Evolutionary conservation across 805 yeast genomes (phyloP).

Genomic region (Saccharomycopsis guyanensis): DNA sequence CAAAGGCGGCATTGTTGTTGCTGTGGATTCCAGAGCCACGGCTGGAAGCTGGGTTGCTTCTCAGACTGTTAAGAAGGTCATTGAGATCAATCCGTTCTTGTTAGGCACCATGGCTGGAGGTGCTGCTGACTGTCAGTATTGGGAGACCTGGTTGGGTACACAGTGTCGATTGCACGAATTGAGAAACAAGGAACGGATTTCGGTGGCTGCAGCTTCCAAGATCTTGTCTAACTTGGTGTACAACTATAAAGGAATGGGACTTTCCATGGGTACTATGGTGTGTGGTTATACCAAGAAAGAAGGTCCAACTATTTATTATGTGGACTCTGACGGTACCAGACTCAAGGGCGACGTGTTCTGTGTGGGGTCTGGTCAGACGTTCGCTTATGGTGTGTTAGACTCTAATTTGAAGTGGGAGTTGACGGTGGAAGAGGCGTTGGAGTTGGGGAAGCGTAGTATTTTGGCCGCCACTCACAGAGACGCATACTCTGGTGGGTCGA

Average conservation of each 20-base stretch:
- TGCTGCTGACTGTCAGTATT: constrained; percentile 98
- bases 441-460: constrained; percentile 90
- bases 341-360: constrained; percentile 90
- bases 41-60: constrained; percentile 98
- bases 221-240: constrained; percentile 85
- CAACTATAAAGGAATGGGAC: constrained; percentile 95
- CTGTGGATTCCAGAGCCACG: constrained; percentile 97
- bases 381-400: constrained; percentile 97
- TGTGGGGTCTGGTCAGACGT: constrained; percentile 98
- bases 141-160: constrained; percentile 98
- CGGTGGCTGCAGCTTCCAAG: constrained; percentile 95
- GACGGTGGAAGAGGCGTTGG: constrained; percentile 86
- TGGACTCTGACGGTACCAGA: constrained; percentile 95
- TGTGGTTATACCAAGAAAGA: constrained; percentile 95
- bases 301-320: constrained; percentile 93
- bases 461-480: constrained; percentile 98
- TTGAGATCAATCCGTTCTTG: constrained; percentile 89
- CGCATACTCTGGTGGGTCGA: constrained; percentile 95
- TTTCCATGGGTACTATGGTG: constrained; percentile 98
- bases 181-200: constrained; percentile 88
- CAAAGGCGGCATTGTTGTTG: constrained; percentile 91
- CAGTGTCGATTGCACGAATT: constrained; percentile 94
- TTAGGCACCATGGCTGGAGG: constrained; percentile 99
- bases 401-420: constrained; percentile 89
- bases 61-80: constrained; percentile 94